A percentile compares a stretch with the other conserved stretches of the same genome.
Evolutionary conservation across 306 rosid genomes (phyloP).

Genomic region (Datisca glomerata): DNA sequence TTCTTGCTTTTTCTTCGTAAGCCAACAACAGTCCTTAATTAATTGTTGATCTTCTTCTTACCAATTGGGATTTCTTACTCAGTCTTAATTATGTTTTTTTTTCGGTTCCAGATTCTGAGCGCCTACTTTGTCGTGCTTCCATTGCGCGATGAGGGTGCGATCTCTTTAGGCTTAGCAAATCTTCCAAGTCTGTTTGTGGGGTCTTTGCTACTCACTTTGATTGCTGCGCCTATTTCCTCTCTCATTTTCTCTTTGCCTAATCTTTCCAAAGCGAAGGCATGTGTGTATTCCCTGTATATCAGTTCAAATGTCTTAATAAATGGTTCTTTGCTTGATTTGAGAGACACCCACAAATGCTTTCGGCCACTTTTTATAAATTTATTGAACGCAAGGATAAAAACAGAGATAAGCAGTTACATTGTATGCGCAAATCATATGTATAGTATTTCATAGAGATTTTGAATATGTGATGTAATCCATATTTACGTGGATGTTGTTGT

Average conservation of each 20-base stretch:
- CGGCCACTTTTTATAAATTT: no score
- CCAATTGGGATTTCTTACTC: background rate
- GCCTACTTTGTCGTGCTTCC: slow-evolving; percentile 94
- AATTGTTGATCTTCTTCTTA: background rate
- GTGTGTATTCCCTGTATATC: slow-evolving; percentile 1
- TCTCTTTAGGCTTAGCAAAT: slow-evolving; percentile 75
- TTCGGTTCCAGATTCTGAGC: slow-evolving; percentile 60
- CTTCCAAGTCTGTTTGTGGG: slow-evolving; percentile 74
- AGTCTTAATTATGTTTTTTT: background rate
- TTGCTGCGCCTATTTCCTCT: slow-evolving; percentile 84
- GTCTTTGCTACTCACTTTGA: slow-evolving; percentile 63
- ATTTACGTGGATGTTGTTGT: no score
- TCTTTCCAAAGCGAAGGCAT: slow-evolving; percentile 68
- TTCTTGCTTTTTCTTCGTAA: slow-evolving; percentile 87
- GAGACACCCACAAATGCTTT: background rate
- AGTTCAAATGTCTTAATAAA: background rate
- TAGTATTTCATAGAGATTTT: no score
- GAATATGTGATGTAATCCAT: no score
- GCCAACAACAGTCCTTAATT: slow-evolving; percentile 4
- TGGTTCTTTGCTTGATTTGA: background rate
- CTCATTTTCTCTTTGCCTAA: slow-evolving; percentile 66
- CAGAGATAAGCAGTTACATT: no score
- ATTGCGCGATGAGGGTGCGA: slow-evolving; percentile 91
- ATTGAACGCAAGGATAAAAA: no score
- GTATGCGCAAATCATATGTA: no score